These are phyloP conservation scores for Ophiobolus disseminans DNA, from an alignment of 2,329 filamentous ascomycete genomes.

Conservation along the genomic window DNA sequence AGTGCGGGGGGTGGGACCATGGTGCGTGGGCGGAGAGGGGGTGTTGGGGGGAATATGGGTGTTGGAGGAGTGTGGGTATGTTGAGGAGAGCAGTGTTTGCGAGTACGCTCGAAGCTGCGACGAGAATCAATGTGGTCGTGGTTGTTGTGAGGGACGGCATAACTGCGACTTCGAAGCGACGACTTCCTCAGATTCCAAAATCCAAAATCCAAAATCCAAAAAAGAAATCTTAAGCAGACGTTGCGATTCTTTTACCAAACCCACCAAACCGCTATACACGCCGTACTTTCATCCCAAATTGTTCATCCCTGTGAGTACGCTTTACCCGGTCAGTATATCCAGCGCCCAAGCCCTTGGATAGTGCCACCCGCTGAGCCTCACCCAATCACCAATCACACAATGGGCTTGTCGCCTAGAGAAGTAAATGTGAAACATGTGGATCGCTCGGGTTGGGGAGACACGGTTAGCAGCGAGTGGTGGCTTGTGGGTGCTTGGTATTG, in stretches of 20 bases:
- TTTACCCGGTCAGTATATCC: too few species aligned
- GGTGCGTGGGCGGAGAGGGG: slow-evolving; percentile 7
- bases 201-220: too few species aligned
- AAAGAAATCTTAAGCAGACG: too few species aligned
- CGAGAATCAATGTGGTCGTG: neutral
- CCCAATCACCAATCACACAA: neutral
- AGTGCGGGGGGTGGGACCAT: slow-evolving; percentile 27
- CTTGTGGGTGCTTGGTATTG: slow-evolving; percentile 33
- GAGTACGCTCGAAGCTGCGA: neutral
- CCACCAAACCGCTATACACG: too few species aligned
- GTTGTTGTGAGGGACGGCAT: neutral
- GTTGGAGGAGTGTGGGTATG: slow-evolving; percentile 15
- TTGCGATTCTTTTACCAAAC: too few species aligned
- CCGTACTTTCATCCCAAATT: too few species aligned
- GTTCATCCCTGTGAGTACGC: too few species aligned
- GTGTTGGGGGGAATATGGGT: neutral
- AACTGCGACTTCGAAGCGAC: too few species aligned
- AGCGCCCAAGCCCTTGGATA: too few species aligned
- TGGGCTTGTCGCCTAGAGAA: slow-evolving; percentile 9
- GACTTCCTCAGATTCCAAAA: too few species aligned
- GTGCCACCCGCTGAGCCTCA: neutral
- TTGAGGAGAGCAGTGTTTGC: slow-evolving; percentile 18
- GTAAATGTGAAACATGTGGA: slow-evolving; percentile 9
- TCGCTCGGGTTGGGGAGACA: slow-evolving; percentile 2
- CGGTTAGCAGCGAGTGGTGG: neutral